phyloP scores from a whole-genome alignment of 768 basidiomycete species.

The Amanita rimosa region DNA sequence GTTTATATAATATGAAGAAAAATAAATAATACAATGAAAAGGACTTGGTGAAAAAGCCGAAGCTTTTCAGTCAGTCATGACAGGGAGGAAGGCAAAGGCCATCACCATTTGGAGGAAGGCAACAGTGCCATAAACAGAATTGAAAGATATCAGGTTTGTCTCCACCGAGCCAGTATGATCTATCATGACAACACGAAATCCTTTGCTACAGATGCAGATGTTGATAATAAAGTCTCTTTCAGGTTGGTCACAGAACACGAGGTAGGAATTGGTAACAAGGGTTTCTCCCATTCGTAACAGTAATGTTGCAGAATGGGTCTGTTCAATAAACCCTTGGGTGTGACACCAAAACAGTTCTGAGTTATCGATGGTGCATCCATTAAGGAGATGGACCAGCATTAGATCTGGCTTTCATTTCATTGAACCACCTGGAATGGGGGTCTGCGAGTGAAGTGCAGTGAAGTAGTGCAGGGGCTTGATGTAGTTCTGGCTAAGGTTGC shows the following conservation, averaged over 20 bases:
- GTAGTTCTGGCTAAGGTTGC: not conserved
- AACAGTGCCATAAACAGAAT: not conserved
- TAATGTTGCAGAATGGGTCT: not conserved
- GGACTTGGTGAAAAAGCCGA: too few species aligned
- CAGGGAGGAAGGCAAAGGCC: not conserved
- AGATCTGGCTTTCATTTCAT: not conserved
- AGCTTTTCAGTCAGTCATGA: too few species aligned
- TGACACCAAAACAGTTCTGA: not conserved
- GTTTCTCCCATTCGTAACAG: not conserved
- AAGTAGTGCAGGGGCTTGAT: not conserved
- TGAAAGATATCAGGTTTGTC: not conserved
- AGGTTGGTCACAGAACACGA: not conserved
- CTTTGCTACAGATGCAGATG: not conserved
- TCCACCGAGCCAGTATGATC: not conserved
- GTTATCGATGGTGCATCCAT: not conserved
- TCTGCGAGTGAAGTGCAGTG: not conserved
- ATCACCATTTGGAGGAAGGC: not conserved
- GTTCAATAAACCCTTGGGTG: not conserved
- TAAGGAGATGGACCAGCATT: not conserved
- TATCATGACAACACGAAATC: not conserved
- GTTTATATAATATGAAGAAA: too few species aligned
- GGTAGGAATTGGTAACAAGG: not conserved
- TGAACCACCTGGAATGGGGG: not conserved
- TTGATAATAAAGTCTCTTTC: not conserved
- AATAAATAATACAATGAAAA: too few species aligned